A percentile compares a stretch with the other conserved stretches of the same genome.
phyloP scores from a whole-genome alignment of 306 rosid species.

The Cyclanthera cordifolia region DNA sequence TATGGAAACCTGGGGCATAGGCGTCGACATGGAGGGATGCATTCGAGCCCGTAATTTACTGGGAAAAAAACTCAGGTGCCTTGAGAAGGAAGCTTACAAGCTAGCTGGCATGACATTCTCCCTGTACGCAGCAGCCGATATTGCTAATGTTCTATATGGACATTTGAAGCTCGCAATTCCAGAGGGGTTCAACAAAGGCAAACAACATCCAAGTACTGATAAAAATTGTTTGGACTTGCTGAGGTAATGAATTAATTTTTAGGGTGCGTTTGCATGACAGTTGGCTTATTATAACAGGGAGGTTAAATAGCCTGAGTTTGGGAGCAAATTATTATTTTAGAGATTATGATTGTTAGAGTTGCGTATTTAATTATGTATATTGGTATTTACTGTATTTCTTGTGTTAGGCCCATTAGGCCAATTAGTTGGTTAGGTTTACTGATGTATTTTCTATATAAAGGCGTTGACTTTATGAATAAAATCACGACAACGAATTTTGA shows the following conservation, averaged over 20 bases:
- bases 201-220: constrained; percentile 81
- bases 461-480: too few relatives aligned
- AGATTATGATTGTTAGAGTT: too few relatives aligned
- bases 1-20: constrained; percentile 94
- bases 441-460: too few relatives aligned
- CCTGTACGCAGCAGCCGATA: constrained; percentile 65
- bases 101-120: constrained; percentile 82
- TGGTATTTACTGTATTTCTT: too few relatives aligned
- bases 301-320: too few relatives aligned
- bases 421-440: too few relatives aligned
- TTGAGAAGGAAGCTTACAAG: constrained; percentile 82
- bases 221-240: constrained; percentile 80
- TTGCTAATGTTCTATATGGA: constrained; percentile 64
- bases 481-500: too few relatives aligned
- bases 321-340: too few relatives aligned
- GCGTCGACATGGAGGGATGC: constrained; percentile 87
- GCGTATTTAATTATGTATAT: too few relatives aligned
- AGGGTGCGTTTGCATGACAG: not conserved
- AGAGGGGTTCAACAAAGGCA: constrained; percentile 58
- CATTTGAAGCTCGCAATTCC: constrained; percentile 82
- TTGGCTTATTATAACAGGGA: too few relatives aligned
- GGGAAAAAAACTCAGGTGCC: constrained; percentile 58
- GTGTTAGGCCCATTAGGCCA: too few relatives aligned
- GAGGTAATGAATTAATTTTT: constrained; percentile 39
- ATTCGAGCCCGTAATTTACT: constrained; percentile 69